phyloP scores from a whole-genome alignment of 768 basidiomycete genomes.

The Ramaria rubella region DNA sequence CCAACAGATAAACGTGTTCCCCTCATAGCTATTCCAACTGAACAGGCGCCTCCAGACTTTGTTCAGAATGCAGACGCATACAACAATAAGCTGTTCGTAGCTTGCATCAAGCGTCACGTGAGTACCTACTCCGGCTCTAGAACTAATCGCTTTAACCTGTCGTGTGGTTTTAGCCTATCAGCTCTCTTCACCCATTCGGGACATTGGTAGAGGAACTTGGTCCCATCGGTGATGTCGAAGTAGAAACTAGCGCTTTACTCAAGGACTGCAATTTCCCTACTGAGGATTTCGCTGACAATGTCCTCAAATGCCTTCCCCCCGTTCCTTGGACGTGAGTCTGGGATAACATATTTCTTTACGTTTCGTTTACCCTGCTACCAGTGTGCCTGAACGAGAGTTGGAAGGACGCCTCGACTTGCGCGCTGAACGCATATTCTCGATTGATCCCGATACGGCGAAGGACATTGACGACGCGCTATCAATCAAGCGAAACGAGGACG shows the following conservation, averaged over 20 bases:
- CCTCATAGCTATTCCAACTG: constrained; percentile 96
- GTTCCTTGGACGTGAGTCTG: constrained; percentile 81
- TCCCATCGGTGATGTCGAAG: constrained; percentile 96
- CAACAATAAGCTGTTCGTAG: constrained; percentile 86
- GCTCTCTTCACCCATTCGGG: constrained; percentile 97
- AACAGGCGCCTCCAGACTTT: constrained; percentile 95
- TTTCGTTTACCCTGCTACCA: constrained; percentile 25
- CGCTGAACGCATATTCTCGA: constrained; percentile 79
- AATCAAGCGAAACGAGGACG: constrained; percentile 82
- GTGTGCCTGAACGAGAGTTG: constrained; percentile 83
- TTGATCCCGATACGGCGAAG: constrained; percentile 84
- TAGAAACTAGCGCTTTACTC: constrained; percentile 93
- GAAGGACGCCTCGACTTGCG: constrained; percentile 88
- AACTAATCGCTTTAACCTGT: constrained; percentile 26
- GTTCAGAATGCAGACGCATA: constrained; percentile 91
- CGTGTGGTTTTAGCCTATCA: constrained; percentile 59
- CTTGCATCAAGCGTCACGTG: constrained; percentile 97
- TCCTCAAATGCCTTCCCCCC: constrained; percentile 92
- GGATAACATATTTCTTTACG: constrained; percentile 2
- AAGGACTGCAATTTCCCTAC: constrained; percentile 99
- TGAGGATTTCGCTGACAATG: constrained; percentile 93
- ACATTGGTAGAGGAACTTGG: constrained; percentile 97
- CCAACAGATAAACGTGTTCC: constrained; percentile 99
- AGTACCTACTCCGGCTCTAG: constrained; percentile 23
- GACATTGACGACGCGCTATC: constrained; percentile 96